These are phyloP conservation scores for Fusarium penzigii DNA, from an alignment of 2,329 filamentous ascomycete genomes.

Conservation along the genomic window DNA sequence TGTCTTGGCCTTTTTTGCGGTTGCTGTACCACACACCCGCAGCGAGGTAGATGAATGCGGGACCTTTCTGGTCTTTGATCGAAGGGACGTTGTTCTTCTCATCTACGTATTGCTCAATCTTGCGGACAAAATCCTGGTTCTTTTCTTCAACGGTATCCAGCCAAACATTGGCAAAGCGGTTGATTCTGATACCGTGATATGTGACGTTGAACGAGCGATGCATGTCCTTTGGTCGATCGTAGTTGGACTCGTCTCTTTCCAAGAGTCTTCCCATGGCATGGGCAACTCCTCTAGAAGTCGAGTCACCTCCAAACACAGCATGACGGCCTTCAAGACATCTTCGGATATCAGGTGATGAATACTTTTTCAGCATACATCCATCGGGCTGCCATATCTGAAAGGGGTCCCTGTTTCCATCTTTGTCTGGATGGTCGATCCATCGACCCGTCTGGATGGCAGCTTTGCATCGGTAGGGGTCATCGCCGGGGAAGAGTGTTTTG, in stretches of 20 bases:
- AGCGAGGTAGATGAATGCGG: constrained; percentile 25
- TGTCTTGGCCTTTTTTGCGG: constrained; percentile 10
- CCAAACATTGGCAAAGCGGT: too few species aligned
- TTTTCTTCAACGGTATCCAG: too few species aligned
- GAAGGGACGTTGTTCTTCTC: constrained; percentile 13
- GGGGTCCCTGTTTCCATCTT: constrained; percentile 25
- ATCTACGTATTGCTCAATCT: constrained; percentile 22
- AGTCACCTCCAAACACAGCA: constrained; percentile 60
- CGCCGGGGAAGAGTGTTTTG: constrained; percentile 1
- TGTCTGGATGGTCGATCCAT: constrained; percentile 43
- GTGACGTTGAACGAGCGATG: too few species aligned
- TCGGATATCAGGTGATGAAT: constrained; percentile 49
- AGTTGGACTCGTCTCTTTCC: too few species aligned
- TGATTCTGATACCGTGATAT: too few species aligned
- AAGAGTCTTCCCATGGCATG: constrained; percentile 33
- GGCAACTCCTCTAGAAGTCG: constrained; percentile 58
- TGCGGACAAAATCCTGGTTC: too few species aligned
- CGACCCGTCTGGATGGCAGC: constrained; percentile 50
- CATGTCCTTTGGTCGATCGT: too few species aligned
- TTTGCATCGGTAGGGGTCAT: constrained; percentile 54
- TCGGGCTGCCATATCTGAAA: constrained; percentile 57
- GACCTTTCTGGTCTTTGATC: constrained; percentile 20
- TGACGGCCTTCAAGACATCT: constrained; percentile 51
- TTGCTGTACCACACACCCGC: constrained; percentile 30
- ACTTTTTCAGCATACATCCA: constrained; percentile 58